Evolutionary conservation across 75 land plant genomes (phyloP).

Genomic region (Isoetes taiwanensis): DNA sequence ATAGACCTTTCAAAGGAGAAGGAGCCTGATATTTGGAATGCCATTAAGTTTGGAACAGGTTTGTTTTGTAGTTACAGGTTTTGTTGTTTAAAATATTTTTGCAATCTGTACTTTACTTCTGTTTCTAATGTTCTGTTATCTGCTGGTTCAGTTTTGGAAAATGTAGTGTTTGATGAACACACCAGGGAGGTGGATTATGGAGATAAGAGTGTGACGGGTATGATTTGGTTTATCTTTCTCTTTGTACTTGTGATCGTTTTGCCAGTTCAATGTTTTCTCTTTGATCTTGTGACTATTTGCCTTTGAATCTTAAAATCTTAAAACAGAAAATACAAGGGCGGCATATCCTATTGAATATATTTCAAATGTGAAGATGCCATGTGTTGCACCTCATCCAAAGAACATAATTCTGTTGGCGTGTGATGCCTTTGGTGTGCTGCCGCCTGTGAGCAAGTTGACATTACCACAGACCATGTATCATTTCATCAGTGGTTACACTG

Average conservation of each 20-base stretch:
- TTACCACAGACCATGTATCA: constrained; percentile 96
- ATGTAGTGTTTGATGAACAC: constrained; percentile 40
- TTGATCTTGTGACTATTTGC: too few species aligned
- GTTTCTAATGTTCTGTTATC: too few species aligned
- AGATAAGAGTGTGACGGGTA: constrained; percentile 36
- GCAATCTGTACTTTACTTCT: not conserved
- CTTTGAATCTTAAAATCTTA: too few species aligned
- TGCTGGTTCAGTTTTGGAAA: constrained; percentile 28
- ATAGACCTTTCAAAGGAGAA: constrained; percentile 19
- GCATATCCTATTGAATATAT: constrained; percentile 93
- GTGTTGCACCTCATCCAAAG: constrained; percentile 92
- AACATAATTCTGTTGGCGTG: constrained; percentile 90
- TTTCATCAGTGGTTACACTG: constrained; percentile 99
- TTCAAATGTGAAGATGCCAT: constrained; percentile 85
- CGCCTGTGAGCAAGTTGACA: constrained; percentile 92
- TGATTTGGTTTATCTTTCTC: too few species aligned
- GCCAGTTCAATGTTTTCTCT: too few species aligned
- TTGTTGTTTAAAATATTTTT: not conserved
- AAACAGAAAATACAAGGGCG: constrained; percentile 88
- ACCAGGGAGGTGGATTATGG: constrained; percentile 31
- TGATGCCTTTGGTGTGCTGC: constrained; percentile 94
- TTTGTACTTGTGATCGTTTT: too few species aligned
- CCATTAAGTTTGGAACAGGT: constrained; percentile 27
- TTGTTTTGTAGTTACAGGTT: not conserved
- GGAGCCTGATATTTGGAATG: constrained; percentile 27